Percentiles rank a stretch among this genome's conserved stretches.
phyloP scores from a whole-genome alignment of 306 rosid species.

The Inga leiocalycina region DNA sequence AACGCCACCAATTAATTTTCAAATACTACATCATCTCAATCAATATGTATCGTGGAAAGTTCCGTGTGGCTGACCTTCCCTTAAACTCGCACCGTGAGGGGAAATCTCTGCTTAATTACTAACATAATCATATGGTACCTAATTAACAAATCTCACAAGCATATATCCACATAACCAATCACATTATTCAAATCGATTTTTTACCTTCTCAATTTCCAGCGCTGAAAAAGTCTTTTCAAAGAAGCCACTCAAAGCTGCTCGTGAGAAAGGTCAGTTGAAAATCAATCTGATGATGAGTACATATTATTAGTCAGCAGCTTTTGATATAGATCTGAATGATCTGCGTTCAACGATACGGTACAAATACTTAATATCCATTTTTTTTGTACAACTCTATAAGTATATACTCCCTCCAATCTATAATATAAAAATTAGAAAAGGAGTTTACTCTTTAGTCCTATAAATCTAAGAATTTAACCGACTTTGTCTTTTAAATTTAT shows the following conservation, averaged over 20 bases:
- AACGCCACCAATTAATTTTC: background rate
- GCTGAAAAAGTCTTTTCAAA: background rate
- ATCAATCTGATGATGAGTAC: background rate
- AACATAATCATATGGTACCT: background rate
- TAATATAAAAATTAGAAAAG: no score
- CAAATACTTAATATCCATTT: background rate
- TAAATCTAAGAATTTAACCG: no score
- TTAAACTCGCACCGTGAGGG: background rate
- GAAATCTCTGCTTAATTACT: background rate
- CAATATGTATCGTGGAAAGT: background rate
- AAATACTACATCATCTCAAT: background rate
- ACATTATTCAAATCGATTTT: background rate
- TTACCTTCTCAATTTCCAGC: background rate
- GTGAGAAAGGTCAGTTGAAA: background rate
- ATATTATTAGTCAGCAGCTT: background rate
- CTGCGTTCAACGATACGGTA: background rate
- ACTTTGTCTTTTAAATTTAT: no score
- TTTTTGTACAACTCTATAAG: background rate
- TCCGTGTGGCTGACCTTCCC: background rate
- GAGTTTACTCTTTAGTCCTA: no score
- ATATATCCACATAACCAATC: background rate
- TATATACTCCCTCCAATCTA: no score
- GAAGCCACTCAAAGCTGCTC: background rate
- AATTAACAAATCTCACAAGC: background rate
- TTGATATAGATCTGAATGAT: background rate